Evolutionary conservation across 805 yeast species (phyloP), one percentile per base, ranked within the genome.

Genomic region (Nakazawaea molendinolei): DNA sequence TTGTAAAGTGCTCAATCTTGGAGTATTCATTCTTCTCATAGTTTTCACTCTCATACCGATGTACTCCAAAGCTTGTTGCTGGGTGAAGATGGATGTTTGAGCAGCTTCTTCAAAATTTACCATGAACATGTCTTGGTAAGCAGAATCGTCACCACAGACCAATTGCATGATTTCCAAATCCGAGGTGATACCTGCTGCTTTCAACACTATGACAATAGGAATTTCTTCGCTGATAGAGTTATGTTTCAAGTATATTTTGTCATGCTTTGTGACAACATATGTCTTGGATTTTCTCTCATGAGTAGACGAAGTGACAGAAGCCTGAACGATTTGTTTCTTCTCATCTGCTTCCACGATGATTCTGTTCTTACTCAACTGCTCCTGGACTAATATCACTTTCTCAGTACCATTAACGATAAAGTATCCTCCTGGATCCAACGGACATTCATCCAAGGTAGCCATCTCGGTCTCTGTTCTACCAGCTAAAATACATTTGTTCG

Each of bases 271-370:
- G 27, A 92, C 79, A 27, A 92, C 96, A 53, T 92, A 92, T 0
- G 98, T 92, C 55, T 92, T 92, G 18, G 97, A 90, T 57, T 90
- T 94, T 61, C 98, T 77, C 61, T 92, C 99, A 59, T 92, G 98
- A 1, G 99, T 90, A 3, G 97, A 87, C 4, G 97, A 86, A 0
- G 98, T 92, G 13, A 92, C 99, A 0, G 96, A 86, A 1, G 98
- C 97, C 61, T 92, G 98, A 15, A 89, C 96, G 16, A 92, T 79
- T 4, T 79, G 81, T 58, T 94, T 92, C 61, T 87, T 86, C 45
- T 85, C 95, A 56, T 92, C 99, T 1, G 96, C 92, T 60, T 92
- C 99, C 10, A 92, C 98, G 52, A 92, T 87, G 53, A 92, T 92
- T 72, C 98, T 85, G 61, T 92, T 92, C 63, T 92, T 92, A 34